A percentile compares a stretch with the other conserved stretches of the same genome.
These are phyloP conservation scores for Larix sibirica DNA, from an alignment of 83 land plant species.

Conservation along the genomic window DNA sequence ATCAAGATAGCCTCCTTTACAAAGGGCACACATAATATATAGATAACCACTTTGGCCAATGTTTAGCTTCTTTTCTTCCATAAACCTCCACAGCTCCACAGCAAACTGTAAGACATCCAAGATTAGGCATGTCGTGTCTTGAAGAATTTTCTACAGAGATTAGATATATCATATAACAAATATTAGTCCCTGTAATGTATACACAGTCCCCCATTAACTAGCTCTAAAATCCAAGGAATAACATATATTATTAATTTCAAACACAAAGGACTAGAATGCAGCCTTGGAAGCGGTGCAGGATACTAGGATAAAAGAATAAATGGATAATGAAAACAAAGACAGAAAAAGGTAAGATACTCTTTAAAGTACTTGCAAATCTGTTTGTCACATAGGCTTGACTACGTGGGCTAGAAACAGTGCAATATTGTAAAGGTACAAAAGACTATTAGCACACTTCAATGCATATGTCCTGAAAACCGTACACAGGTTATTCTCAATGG, in stretches of 20 bases:
- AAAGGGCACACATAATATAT: conserved; percentile 33
- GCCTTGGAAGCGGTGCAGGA: too few relatives aligned
- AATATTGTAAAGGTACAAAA: not conserved
- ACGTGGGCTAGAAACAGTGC: not conserved
- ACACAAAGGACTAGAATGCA: not conserved
- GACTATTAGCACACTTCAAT: not conserved
- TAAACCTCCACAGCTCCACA: conserved; percentile 49
- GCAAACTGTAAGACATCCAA: conserved; percentile 42
- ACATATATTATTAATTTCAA: not conserved
- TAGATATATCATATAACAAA: not conserved
- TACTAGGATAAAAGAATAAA: not conserved
- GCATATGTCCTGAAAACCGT: not conserved
- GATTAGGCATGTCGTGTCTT: not conserved
- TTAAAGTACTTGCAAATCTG: not conserved
- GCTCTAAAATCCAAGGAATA: not conserved
- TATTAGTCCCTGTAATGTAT: not conserved
- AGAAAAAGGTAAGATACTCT: not conserved
- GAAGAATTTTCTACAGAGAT: not conserved
- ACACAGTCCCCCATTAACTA: not conserved
- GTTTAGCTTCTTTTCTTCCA: conserved; percentile 40
- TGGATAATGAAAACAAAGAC: not conserved
- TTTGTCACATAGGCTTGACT: not conserved
- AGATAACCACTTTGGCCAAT: conserved; percentile 22
- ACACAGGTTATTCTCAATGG: not conserved
- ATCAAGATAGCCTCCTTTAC: conserved; percentile 51